Evolutionary conservation across 1,284 basidiomycete species (phyloP).

Genomic region (Marasmius sp.): DNA sequence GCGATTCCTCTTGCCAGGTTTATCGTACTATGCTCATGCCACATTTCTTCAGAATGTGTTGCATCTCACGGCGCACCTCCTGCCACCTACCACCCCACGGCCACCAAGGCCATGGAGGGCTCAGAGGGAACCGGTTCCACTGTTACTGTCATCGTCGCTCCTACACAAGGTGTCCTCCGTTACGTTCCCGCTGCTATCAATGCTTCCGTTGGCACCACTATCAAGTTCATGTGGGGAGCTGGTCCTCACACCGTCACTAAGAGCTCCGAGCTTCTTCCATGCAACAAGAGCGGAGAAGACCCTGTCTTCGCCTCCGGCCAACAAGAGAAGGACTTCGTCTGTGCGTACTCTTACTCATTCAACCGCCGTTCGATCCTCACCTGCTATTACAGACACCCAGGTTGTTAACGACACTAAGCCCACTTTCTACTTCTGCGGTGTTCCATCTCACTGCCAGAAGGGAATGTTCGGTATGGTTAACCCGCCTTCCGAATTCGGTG

Average conservation of each 20-base stretch:
- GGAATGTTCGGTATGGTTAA: conserved; percentile 84
- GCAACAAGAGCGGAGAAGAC: conserved; percentile 62
- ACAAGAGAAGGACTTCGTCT: conserved; percentile 63
- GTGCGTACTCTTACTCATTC: conserved; percentile 30
- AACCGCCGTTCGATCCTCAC: neutral
- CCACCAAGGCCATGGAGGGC: conserved; percentile 30
- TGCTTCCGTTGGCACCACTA: conserved; percentile 72
- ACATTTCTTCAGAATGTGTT: conserved; percentile 53
- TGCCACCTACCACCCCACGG: conserved; percentile 41
- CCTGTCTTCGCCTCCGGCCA: conserved; percentile 61
- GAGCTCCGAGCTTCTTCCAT: conserved; percentile 60
- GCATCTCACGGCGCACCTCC: conserved; percentile 51
- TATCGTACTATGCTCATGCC: neutral
- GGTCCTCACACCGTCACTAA: conserved; percentile 79
- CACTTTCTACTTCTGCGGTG: conserved; percentile 71
- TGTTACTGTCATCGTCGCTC: conserved; percentile 75
- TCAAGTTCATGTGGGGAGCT: conserved; percentile 72
- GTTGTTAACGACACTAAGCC: conserved; percentile 71
- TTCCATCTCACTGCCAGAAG: conserved; percentile 67
- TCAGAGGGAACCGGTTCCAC: conserved; percentile 51
- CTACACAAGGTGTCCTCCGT: conserved; percentile 70
- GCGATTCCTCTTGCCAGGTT: conserved; percentile 24
- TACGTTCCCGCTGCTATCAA: conserved; percentile 74
- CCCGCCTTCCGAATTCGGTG: conserved; percentile 47
- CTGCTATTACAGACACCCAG: conserved; percentile 49